A percentile compares a stretch with the other conserved stretches of the same genome.
Evolutionary conservation across 371 early-diverging fungal genomes (phyloP).

Genomic region (Mortierella polycephala): DNA sequence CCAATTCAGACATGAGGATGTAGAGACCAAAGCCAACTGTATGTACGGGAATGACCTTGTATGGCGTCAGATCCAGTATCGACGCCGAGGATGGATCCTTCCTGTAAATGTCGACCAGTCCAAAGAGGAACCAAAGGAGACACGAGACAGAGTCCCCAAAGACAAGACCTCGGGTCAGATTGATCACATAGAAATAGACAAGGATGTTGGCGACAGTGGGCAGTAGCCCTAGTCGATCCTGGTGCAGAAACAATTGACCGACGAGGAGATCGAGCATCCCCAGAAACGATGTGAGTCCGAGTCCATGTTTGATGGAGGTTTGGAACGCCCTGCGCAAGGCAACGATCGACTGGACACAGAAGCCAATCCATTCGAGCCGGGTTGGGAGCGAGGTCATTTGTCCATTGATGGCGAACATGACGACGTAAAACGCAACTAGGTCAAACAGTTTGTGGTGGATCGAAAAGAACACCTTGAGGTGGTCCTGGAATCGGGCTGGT

Average conservation of each 20-base stretch:
- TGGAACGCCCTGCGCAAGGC: constrained; percentile 52
- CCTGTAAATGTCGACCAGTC: constrained; percentile 52
- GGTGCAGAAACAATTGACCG: constrained; percentile 50
- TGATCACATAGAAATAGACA: constrained; percentile 55
- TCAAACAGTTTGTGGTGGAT: constrained; percentile 55
- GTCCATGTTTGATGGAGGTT: constrained; percentile 52
- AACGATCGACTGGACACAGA: constrained; percentile 53
- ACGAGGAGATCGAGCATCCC: constrained; percentile 54
- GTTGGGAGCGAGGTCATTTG: constrained; percentile 55
- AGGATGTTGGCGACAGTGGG: constrained; percentile 54
- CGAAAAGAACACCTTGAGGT: constrained; percentile 47
- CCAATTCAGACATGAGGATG: constrained; percentile 54
- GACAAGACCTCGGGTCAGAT: constrained; percentile 49
- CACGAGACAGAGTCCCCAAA: constrained; percentile 55
- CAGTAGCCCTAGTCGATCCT: constrained; percentile 46
- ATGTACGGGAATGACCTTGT: constrained; percentile 52
- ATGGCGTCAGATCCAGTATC: constrained; percentile 47
- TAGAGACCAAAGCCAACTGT: constrained; percentile 54
- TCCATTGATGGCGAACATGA: constrained; percentile 56
- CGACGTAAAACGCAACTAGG: constrained; percentile 53
- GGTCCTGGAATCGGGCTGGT: constrained; percentile 43
- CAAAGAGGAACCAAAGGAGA: constrained; percentile 52
- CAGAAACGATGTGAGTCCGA: constrained; percentile 51
- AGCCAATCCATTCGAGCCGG: constrained; percentile 54
- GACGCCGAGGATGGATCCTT: constrained; percentile 46